Base-by-base conservation (phyloP, 306 rosid species). In the Begonia peltatifolia region DNA sequence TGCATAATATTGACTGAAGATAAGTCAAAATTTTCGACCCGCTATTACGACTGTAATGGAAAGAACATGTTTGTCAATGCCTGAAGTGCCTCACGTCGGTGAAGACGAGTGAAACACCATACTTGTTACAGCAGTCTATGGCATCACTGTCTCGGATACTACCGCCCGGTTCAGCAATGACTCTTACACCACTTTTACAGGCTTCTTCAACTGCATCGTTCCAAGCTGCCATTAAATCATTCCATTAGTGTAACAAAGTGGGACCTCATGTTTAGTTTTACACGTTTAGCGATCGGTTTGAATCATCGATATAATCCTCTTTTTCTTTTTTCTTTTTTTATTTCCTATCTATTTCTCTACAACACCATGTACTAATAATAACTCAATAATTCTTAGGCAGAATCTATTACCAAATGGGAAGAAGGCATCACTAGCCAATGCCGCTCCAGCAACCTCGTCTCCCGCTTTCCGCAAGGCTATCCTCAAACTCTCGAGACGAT, bases 151-250 rank as follows among this genome's bases (percentile, higher is more conserved):
- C 97, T 76, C 95, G 73, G 49, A 82, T 80, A 62, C 97, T 80
- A 10, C 95, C 95, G 0, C 97, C 95, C 2, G 95, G 95, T 67
- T 89, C 94, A 6, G 92, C 94, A 51, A 89, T 89, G 20, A 76
- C 62, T 50, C 81, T 54, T 10, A 82, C 54, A 51, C 95, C 94
- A 14, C 79, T 76, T 57, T 80, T 68, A 66, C 97, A 89, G 61
- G 95, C 94, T 80, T 85, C 90, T 74, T 90, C 94, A 69, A 90
- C 95, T 2, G 92, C 95, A 66, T 85, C 97, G 14, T 90, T 83
- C 95, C 97, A 85, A 61, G 95, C 95, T 85, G 86, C 52, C 14
- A 30, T 30, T 30, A 30, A 30, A 30, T 7, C 9, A 30, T 5
- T 30, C 1, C 38, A 30, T 30, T 30, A 30, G 38, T 6, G 35